Evolutionary conservation across 305 asterid genomes (phyloP).

Genomic region (Nicotiana rustica): DNA sequence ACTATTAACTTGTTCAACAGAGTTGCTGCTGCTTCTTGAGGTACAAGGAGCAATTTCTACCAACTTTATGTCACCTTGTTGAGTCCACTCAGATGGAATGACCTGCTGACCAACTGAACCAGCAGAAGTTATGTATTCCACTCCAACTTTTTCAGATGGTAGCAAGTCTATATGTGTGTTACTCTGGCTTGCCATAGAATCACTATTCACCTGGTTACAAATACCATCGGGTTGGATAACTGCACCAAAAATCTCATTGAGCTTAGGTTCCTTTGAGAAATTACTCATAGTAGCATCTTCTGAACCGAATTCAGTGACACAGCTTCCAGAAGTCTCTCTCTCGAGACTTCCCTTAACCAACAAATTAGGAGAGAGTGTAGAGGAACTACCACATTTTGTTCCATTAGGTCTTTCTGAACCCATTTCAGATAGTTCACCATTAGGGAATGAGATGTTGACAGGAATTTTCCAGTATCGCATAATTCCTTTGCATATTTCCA

Average conservation of each 20-base stretch:
- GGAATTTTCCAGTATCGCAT: slow-evolving; percentile 75
- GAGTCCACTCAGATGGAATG: slow-evolving; percentile 42
- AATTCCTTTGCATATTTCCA: slow-evolving; percentile 80
- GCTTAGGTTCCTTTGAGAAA: slow-evolving; percentile 39
- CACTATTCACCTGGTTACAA: slow-evolving; percentile 18
- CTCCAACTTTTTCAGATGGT: slow-evolving; percentile 38
- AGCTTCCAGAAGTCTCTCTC: slow-evolving; percentile 49
- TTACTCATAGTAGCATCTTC: slow-evolving; percentile 38
- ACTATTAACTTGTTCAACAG: slow-evolving; percentile 44
- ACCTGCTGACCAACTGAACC: slow-evolving; percentile 47
- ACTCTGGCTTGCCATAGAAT: slow-evolving; percentile 40
- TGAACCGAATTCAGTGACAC: slow-evolving; percentile 41
- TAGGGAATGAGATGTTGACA: slow-evolving; percentile 44
- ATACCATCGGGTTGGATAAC: slow-evolving; percentile 36
- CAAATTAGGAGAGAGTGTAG: slow-evolving; percentile 37
- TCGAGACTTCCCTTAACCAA: slow-evolving; percentile 47
- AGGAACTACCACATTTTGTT: slow-evolving; percentile 34
- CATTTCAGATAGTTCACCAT: slow-evolving; percentile 45
- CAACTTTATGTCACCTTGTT: slow-evolving; percentile 47
- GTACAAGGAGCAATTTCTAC: slow-evolving; percentile 43
- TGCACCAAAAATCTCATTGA: slow-evolving; percentile 39
- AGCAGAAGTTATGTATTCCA: slow-evolving; percentile 35
- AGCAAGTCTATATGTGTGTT: slow-evolving; percentile 36
- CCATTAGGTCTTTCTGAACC: slow-evolving; percentile 42
- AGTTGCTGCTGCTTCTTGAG: slow-evolving; percentile 42